A percentile compares a stretch with the other conserved stretches of the same genome.
These are phyloP conservation scores for Fusarium secorum DNA, from an alignment of 2,329 filamentous ascomycete species.

Conservation along the genomic window DNA sequence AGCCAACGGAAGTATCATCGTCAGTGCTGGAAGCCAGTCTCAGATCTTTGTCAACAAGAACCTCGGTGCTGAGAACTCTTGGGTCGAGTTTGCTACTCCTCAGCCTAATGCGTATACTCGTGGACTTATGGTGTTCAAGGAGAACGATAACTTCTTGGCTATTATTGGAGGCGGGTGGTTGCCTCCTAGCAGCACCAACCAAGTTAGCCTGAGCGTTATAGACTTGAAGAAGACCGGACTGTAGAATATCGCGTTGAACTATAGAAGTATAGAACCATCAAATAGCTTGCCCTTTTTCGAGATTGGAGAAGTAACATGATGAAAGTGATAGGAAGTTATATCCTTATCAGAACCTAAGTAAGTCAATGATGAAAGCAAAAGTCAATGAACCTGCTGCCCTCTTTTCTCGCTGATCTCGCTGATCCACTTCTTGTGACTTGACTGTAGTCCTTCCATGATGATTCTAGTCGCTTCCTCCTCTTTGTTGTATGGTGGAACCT, in stretches of 20 bases:
- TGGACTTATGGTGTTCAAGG: conserved; percentile 47
- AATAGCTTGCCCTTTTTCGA: too few relatives aligned
- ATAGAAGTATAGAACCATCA: not conserved
- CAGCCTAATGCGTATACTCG: conserved; percentile 51
- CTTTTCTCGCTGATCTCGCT: not conserved
- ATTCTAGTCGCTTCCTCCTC: not conserved
- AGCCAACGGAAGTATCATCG: conserved; percentile 54
- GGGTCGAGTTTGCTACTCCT: conserved; percentile 47
- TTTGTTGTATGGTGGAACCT: not conserved
- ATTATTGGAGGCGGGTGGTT: conserved; percentile 56
- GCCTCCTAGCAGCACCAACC: conserved; percentile 56
- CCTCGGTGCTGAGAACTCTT: conserved; percentile 48
- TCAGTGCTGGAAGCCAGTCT: conserved; percentile 49
- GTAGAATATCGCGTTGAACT: not conserved
- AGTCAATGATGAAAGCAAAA: not conserved
- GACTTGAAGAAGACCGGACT: conserved; percentile 25
- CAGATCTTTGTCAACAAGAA: conserved; percentile 54
- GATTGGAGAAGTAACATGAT: too few relatives aligned
- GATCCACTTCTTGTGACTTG: rapidly evolving
- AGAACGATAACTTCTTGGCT: conserved; percentile 46
- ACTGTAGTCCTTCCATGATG: too few relatives aligned
- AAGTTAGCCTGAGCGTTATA: conserved; percentile 50
- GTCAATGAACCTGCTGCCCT: rapidly evolving
- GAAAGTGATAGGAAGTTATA: not conserved
- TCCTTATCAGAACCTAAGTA: not conserved